Conservation (phyloP, 1,284 basidiomycete genomes). For the Moniliella sp. region DNA sequence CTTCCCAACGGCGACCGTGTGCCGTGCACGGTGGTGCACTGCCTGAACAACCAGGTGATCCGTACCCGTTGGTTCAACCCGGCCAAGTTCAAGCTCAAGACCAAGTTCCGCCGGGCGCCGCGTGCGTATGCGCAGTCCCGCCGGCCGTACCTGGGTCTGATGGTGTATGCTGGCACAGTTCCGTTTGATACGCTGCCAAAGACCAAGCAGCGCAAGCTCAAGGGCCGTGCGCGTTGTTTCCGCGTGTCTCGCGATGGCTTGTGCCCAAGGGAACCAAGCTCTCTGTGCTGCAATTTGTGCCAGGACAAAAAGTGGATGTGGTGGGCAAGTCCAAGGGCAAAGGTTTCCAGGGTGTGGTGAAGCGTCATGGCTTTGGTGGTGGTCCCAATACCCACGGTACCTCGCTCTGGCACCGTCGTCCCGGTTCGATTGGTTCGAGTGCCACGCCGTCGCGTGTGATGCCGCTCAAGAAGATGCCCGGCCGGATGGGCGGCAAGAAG, state of each 20-base stretch:
- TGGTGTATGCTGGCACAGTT: constrained; percentile 40
- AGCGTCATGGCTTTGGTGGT: constrained; percentile 80
- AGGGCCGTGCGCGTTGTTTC: constrained; percentile 67
- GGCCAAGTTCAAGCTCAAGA: background rate
- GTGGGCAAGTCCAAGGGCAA: constrained; percentile 82
- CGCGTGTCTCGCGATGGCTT: constrained; percentile 63
- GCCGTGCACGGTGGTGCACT: constrained; percentile 85
- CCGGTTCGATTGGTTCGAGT: constrained; percentile 80
- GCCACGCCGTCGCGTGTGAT: background rate
- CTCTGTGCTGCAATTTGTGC: constrained; percentile 83
- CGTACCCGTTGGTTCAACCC: constrained; percentile 9
- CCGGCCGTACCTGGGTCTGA: constrained; percentile 11
- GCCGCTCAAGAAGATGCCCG: constrained; percentile 63
- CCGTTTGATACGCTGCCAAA: constrained; percentile 43
- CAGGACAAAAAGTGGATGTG: constrained; percentile 91
- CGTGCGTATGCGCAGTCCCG: constrained; percentile 1
- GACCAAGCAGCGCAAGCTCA: constrained; percentile 59
- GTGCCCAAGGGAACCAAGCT: constrained; percentile 69
- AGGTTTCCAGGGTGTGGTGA: constrained; percentile 93
- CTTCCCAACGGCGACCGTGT: constrained; percentile 63
- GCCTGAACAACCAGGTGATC: constrained; percentile 36
- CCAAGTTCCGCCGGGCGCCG: background rate
- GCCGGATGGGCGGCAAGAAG: constrained; percentile 55
- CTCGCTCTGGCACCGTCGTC: constrained; percentile 74
- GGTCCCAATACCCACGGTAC: constrained; percentile 85